A percentile compares a stretch with the other conserved stretches of the same genome.
phyloP scores from a whole-genome alignment of 2,329 filamentous ascomycete genomes.

The Chaetoscypha palmicola region DNA sequence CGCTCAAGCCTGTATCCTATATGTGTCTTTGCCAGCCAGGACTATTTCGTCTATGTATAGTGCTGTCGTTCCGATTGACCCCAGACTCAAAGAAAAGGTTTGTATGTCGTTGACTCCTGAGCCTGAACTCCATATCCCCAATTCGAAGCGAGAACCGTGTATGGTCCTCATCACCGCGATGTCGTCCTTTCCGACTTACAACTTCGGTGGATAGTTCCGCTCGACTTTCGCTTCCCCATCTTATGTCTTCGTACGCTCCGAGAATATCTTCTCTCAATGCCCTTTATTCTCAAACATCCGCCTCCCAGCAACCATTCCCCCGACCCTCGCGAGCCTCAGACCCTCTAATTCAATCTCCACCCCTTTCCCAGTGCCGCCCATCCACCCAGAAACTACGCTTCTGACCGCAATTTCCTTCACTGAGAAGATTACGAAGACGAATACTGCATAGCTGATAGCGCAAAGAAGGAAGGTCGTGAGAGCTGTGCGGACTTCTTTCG shows the following conservation, averaged over 20 bases:
- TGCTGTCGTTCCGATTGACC: too few species aligned
- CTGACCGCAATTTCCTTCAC: constrained; percentile 1
- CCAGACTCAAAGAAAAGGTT: too few species aligned
- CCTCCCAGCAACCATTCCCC: constrained; percentile 2
- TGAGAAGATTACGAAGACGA: constrained; percentile 1
- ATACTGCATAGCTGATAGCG: constrained; percentile 4
- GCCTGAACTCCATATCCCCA: too few species aligned
- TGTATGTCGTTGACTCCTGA: too few species aligned
- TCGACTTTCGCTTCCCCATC: too few species aligned
- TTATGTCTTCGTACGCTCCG: background rate
- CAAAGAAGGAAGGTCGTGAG: constrained; percentile 1
- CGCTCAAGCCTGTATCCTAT: too few species aligned
- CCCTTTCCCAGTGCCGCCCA: background rate
- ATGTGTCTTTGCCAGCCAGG: too few species aligned
- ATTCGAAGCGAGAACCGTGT: too few species aligned
- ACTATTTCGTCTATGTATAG: too few species aligned
- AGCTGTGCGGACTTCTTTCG: constrained; percentile 2
- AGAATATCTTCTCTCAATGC: background rate
- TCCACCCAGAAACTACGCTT: background rate
- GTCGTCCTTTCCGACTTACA: too few species aligned
- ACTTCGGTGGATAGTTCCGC: too few species aligned
- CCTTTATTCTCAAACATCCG: constrained; percentile 8
- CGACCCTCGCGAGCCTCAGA: background rate
- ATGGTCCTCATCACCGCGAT: too few species aligned
- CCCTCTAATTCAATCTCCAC: background rate